Base-by-base conservation (phyloP, 2,329 filamentous ascomycete species). In the Ophiostoma angusticollis region DNA sequence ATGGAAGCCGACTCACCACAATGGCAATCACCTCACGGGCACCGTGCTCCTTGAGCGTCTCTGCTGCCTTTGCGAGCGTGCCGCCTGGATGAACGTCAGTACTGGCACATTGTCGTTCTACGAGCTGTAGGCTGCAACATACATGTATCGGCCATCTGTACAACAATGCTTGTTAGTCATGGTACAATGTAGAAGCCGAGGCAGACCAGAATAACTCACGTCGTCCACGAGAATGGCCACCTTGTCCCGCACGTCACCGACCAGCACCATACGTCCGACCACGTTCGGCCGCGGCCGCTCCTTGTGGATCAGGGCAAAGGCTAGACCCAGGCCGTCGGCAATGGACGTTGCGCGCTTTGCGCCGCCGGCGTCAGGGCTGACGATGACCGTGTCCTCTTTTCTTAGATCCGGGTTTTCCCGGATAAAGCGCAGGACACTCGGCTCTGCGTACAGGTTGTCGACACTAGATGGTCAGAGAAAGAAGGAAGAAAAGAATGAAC, bases 281-380 rank as follows among this genome's bases (percentile, higher is more conserved):
- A 89, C 84, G 52, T 89, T 87, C 32, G 62, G 62, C 37, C 84
- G 77, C 6, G 86, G 82, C 42, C 87, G 83, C 63, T 95, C 89
- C 66, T 96, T 95, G 72, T 95, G 87, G 50, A 96, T 96, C 39
- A 96, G 74, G 8, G 89, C 89, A 58, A 96, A 95, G 44, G 79
- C 80, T 34, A 87, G 76, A 55, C 94, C 86, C 44, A 96, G 73
- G 35, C 84, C 80, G 59, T 95, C 89, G 41, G 89, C 89, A 48
- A 96, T 93, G 11, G 82, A 85, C 8, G 89, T 94, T 29, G 87
- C 89, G 59, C 84, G 78, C 66, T 95, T 96, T 37, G 87, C 89
- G 54, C 89, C 89, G 50, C 89, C 89, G 7, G 89, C 89, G 62
- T 96, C 89, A 3, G 89, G 89, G 49, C 83, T 91, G 49, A 96